Conservation (phyloP, 2,329 filamentous ascomycete genomes). For the Cladobotryum mycophilum region DNA sequence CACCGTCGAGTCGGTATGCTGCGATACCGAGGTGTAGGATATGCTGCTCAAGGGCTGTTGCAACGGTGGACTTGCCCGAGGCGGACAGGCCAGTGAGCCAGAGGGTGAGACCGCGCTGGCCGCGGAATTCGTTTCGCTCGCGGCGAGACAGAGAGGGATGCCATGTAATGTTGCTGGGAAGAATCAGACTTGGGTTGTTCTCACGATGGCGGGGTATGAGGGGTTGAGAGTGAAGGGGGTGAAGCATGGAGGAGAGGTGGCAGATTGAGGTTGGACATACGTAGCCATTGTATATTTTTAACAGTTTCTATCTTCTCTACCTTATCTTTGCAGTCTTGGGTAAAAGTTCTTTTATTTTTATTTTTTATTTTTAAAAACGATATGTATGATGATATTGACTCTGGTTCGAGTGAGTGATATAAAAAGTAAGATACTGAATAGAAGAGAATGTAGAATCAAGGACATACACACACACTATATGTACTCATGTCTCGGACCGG, state of each 20-base stretch:
- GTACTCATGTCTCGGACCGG: background rate
- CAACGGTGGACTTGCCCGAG: constrained; percentile 94
- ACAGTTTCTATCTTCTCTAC: too few relatives aligned
- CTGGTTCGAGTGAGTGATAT: too few relatives aligned
- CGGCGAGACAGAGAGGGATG: constrained; percentile 72
- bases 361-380: background rate
- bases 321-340: background rate
- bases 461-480: too few relatives aligned
- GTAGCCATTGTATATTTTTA: constrained; percentile 13
- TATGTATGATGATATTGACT: background rate
- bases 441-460: background rate
- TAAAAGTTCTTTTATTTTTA: too few relatives aligned
- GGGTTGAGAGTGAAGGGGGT: background rate
- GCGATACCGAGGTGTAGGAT: constrained; percentile 77
- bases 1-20: constrained; percentile 91
- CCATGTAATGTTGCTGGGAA: constrained; percentile 79
- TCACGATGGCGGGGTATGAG: background rate
- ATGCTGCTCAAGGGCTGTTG: constrained; percentile 93
- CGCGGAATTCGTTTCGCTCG: constrained; percentile 68
- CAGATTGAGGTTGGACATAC: constrained; percentile 11
- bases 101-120: constrained; percentile 87
- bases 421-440: background rate
- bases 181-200: constrained; percentile 7
- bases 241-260: background rate
- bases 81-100: constrained; percentile 97